These are phyloP conservation scores for Aspergillus sp. DNA, from an alignment of 2,329 filamentous ascomycete genomes.

Conservation along the genomic window DNA sequence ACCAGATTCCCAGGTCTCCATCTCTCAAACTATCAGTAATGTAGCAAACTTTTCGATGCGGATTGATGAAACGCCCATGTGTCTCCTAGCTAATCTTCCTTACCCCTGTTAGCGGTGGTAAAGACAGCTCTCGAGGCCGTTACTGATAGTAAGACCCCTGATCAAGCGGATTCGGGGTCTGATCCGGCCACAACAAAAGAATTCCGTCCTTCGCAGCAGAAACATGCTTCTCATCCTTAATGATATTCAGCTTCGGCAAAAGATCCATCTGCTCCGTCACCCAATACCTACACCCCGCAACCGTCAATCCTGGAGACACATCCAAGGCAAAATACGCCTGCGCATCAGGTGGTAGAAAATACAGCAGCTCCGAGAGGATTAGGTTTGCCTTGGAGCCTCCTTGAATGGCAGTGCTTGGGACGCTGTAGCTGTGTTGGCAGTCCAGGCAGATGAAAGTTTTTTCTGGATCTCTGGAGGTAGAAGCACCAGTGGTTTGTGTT, in stretches of 20 bases:
- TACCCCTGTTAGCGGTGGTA: too few species aligned
- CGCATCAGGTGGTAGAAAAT: background rate
- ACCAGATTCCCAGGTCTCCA: too few species aligned
- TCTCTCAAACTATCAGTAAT: too few species aligned
- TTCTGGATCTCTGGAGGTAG: conserved; percentile 13
- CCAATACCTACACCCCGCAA: conserved; percentile 15
- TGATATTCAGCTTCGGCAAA: conserved; percentile 3
- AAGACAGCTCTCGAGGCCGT: too few species aligned
- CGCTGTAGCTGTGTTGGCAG: conserved; percentile 13
- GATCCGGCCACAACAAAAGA: conserved; percentile 13
- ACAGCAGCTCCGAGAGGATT: conserved; percentile 10
- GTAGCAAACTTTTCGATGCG: too few species aligned
- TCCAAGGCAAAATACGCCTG: conserved; percentile 6
- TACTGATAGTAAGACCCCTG: conserved; percentile 12
- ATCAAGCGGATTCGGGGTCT: conserved; percentile 8
- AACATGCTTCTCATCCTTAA: conserved; percentile 6
- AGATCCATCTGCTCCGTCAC: conserved; percentile 11
- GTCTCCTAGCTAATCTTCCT: too few species aligned
- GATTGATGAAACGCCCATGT: too few species aligned
- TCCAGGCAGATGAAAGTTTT: conserved; percentile 20
- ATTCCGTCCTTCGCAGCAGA: conserved; percentile 7
- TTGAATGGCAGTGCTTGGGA: conserved; percentile 10
- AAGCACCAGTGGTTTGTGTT: conserved; percentile 16
- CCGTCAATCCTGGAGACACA: conserved; percentile 2
- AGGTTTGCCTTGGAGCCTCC: conserved; percentile 17